Evolutionary conservation across 208 protist species (phyloP).

Genomic region (Vickermania ingenoplastis): DNA sequence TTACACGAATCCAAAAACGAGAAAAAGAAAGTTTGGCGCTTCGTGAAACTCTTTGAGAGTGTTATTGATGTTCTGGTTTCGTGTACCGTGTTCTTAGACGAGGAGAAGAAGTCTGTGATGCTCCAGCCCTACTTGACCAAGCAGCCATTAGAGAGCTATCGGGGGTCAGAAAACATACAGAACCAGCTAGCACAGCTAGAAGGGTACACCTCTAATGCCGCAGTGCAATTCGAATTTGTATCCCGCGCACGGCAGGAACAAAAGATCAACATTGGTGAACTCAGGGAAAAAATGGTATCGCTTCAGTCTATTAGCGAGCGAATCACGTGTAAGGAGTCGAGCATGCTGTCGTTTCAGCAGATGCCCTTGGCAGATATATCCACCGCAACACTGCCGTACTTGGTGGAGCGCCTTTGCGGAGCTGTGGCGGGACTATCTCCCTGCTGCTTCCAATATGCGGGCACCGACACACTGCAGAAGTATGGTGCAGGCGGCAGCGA

Average conservation of each 20-base stretch:
- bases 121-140: conserved; percentile 63
- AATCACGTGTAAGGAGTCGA: conserved; percentile 33
- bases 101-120: conserved; percentile 17
- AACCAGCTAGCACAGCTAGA: conserved; percentile 43
- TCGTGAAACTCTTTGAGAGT: conserved; percentile 76
- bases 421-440: conserved; percentile 27
- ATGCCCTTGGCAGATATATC: conserved; percentile 57
- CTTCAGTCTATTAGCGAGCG: conserved; percentile 17
- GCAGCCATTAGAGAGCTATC: conserved; percentile 58
- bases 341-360: conserved; percentile 38
- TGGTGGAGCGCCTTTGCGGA: conserved; percentile 57
- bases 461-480: not conserved
- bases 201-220: not conserved
- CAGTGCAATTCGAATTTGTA: not conserved
- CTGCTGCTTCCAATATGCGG: conserved; percentile 16
- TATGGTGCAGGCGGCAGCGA: conserved; percentile 1
- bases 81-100: conserved; percentile 38
- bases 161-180: conserved; percentile 31
- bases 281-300: conserved; percentile 6
- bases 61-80: conserved; percentile 81
- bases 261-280: not conserved
- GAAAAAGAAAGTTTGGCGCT: conserved; percentile 29
- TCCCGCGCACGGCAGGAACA: not conserved
- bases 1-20: not conserved
- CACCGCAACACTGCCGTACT: conserved; percentile 38